Evolutionary conservation across 139 green algal genomes (phyloP).

Genomic region (Chlamydomonas schloesseri): DNA sequence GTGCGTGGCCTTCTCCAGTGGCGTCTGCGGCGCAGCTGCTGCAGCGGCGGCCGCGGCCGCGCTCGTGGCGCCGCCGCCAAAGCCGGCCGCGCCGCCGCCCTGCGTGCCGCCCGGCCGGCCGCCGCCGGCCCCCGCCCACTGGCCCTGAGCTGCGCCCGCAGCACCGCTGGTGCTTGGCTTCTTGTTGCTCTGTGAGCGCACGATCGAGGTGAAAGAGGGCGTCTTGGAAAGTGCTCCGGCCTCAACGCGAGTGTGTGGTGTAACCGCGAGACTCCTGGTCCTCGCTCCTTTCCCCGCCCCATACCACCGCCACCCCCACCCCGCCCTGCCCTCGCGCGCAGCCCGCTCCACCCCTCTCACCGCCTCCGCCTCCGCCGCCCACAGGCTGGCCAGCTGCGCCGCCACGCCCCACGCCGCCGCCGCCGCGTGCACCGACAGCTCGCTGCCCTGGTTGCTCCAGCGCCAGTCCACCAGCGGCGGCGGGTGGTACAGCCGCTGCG

Average conservation of each 20-base stretch:
- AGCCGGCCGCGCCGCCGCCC: neutral
- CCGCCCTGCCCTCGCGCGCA: too few species aligned
- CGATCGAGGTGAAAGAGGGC: too few species aligned
- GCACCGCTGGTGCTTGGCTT: too few species aligned
- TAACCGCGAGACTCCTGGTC: too few species aligned
- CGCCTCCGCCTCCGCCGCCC: constrained; percentile 2
- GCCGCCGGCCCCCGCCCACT: too few species aligned
- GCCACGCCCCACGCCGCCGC: constrained; percentile 5
- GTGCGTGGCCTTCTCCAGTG: constrained; percentile 13
- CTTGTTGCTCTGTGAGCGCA: too few species aligned
- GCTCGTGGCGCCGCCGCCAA: neutral
- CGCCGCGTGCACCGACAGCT: constrained; percentile 23
- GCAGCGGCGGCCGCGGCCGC: neutral
- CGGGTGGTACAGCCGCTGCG: neutral
- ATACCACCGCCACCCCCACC: too few species aligned
- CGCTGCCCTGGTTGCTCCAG: constrained; percentile 3
- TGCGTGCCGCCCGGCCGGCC: neutral
- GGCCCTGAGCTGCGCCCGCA: neutral
- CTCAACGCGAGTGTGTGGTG: too few species aligned
- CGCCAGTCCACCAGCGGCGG: constrained; percentile 27
- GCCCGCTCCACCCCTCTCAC: too few species aligned
- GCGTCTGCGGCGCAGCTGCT: neutral
- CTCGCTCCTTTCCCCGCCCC: too few species aligned
- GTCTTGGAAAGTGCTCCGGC: too few species aligned
- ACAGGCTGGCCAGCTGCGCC: constrained; percentile 17